Evolutionary conservation across 2,329 filamentous ascomycete genomes (phyloP).

Genomic region (Fusarium pininemorale): DNA sequence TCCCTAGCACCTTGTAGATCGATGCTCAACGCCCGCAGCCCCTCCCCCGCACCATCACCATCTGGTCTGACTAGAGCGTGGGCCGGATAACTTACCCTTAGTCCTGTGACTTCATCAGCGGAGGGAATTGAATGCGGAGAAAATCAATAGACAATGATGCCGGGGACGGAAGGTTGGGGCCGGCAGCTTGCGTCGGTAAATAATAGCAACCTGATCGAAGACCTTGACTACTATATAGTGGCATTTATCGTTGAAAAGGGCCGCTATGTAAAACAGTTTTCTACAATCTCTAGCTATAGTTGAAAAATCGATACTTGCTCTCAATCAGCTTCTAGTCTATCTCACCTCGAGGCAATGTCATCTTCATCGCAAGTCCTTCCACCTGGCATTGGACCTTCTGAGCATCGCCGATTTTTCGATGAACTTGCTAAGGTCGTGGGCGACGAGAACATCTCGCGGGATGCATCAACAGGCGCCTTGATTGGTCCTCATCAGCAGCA

Average conservation of each 20-base stretch:
- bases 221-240: background rate
- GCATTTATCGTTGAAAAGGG: background rate
- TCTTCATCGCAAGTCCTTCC: background rate
- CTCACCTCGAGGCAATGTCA: background rate
- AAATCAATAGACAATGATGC: background rate
- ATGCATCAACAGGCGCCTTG: background rate
- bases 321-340: background rate
- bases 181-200: background rate
- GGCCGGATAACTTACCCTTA: background rate
- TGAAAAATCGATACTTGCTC: background rate
- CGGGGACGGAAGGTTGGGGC: background rate
- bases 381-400: background rate
- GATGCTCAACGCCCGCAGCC: background rate
- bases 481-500: background rate
- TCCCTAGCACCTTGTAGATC: background rate
- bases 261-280: background rate
- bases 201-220: rapidly evolving
- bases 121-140: background rate
- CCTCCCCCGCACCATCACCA: background rate
- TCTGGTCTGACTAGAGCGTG: background rate
- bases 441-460: background rate
- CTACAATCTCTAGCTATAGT: rapidly evolving
- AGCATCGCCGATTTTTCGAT: background rate
- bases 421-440: background rate
- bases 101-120: rapidly evolving